Conservation (phyloP, 2,329 filamentous ascomycete genomes). For the Zopfia rhizophila region DNA sequence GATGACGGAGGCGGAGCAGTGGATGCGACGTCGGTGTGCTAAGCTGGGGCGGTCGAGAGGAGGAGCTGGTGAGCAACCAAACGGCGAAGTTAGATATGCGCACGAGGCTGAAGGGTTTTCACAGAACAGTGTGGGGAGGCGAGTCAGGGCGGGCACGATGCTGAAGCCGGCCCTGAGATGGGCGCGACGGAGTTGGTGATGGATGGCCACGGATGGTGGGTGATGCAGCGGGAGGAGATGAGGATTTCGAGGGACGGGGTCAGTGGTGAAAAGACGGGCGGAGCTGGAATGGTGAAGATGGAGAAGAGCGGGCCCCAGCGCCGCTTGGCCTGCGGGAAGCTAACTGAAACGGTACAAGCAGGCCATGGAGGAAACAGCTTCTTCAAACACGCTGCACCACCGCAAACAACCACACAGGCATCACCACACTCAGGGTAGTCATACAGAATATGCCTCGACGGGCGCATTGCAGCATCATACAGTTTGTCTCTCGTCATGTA, state of each 20-base stretch:
- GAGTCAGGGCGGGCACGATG: conserved; percentile 11
- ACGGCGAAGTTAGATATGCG: conserved; percentile 11
- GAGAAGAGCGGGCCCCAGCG: not conserved
- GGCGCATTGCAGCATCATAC: no score
- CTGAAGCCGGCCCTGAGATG: conserved; percentile 32
- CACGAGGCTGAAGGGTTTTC: conserved; percentile 34
- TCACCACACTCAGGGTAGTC: no score
- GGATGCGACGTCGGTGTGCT: conserved; percentile 13
- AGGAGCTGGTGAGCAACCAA: conserved; percentile 13
- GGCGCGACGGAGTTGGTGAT: conserved; percentile 35
- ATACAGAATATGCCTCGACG: no score
- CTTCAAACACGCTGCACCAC: conserved; percentile 7
- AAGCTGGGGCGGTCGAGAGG: conserved; percentile 10
- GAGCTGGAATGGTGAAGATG: not conserved
- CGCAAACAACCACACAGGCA: no score
- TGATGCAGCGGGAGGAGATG: conserved; percentile 20
- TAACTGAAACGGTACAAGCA: conserved; percentile 5
- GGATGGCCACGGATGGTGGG: conserved; percentile 18
- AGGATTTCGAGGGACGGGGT: conserved; percentile 10
- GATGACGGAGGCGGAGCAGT: conserved; percentile 1
- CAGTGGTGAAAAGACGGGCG: conserved; percentile 18
- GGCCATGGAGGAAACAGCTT: not conserved
- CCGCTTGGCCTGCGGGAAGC: not conserved
- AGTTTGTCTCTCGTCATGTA: no score
- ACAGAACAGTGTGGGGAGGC: conserved; percentile 23